Conservation (phyloP, 805 yeast species). For the Wickerhamiella domercqiae region DNA sequence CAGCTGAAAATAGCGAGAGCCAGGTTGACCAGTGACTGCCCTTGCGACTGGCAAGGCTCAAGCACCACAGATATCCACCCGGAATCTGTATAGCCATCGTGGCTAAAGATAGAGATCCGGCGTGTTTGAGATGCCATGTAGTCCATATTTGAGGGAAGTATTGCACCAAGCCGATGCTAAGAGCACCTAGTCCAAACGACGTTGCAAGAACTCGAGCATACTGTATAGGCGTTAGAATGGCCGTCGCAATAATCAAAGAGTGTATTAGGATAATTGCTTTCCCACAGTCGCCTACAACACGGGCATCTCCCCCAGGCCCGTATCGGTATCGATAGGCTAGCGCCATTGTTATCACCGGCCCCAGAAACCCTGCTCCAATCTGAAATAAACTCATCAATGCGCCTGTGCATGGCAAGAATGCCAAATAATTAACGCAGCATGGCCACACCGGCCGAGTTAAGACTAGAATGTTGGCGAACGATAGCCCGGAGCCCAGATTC, state of each 20-base stretch:
- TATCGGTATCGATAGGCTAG: constrained; percentile 18
- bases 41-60: constrained; percentile 51
- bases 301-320: constrained; percentile 5
- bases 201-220: constrained; percentile 11
- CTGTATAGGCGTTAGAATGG: background rate
- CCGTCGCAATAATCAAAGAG: constrained; percentile 8
- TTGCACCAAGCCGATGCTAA: constrained; percentile 49
- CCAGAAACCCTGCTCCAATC: constrained; percentile 14
- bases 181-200: constrained; percentile 47
- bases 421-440: constrained; percentile 35
- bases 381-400: constrained; percentile 19
- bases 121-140: constrained; percentile 51
- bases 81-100: constrained; percentile 85
- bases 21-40: constrained; percentile 80
- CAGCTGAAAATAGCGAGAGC: constrained; percentile 66
- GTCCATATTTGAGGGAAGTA: constrained; percentile 68
- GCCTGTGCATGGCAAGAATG: constrained; percentile 14
- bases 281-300: constrained; percentile 11
- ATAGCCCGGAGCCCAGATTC: constrained; percentile 58
- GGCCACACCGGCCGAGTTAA: constrained; percentile 42
- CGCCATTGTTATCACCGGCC: constrained; percentile 15
- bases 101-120: constrained; percentile 63
- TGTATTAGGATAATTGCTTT: constrained; percentile 11
- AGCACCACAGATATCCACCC: constrained; percentile 71
- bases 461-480: constrained; percentile 47